A percentile compares a stretch with the other conserved stretches of the same genome.
Evolutionary conservation across 2,329 filamentous ascomycete species (phyloP).

Genomic region (Xylariaceae sp.): DNA sequence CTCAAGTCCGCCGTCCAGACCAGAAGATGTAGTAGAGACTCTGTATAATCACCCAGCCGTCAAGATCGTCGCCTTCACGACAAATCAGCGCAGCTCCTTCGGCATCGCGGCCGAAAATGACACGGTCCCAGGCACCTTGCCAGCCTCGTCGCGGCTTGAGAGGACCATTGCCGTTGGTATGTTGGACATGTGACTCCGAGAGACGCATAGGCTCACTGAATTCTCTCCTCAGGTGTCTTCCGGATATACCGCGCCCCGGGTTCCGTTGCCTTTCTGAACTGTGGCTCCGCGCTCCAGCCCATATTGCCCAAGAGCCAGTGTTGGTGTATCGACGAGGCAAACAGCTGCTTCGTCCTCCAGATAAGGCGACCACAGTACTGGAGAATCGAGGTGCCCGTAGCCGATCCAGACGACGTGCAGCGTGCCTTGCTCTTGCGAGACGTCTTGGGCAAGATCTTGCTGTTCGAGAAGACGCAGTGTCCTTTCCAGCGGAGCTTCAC

Average conservation of each 20-base stretch:
- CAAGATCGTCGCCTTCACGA: conserved; percentile 56
- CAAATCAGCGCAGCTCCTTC: conserved; percentile 18
- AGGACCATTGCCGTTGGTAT: conserved; percentile 67
- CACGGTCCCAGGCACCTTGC: conserved; percentile 23
- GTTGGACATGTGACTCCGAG: conserved; percentile 14
- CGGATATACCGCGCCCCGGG: conserved; percentile 81
- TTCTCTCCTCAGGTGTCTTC: conserved; percentile 50
- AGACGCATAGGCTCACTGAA: background rate
- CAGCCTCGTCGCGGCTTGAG: conserved; percentile 24
- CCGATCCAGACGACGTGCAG: conserved; percentile 53
- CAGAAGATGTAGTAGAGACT: conserved; percentile 49
- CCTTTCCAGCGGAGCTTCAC: conserved; percentile 75
- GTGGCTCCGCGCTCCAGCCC: conserved; percentile 73
- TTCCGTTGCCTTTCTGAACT: conserved; percentile 81
- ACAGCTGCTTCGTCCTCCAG: conserved; percentile 76
- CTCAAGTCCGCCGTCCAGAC: conserved; percentile 8
- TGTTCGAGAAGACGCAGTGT: conserved; percentile 82
- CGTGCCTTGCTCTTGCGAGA: conserved; percentile 60
- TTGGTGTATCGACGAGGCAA: conserved; percentile 82
- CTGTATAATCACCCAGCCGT: conserved; percentile 67
- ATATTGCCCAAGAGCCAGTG: conserved; percentile 87
- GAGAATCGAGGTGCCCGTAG: conserved; percentile 75
- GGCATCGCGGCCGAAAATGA: conserved; percentile 22
- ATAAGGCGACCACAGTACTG: conserved; percentile 80
- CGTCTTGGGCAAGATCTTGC: conserved; percentile 64